Evolutionary conservation across 805 yeast genomes (phyloP).

Genomic region (Starmera pachycereana): DNA sequence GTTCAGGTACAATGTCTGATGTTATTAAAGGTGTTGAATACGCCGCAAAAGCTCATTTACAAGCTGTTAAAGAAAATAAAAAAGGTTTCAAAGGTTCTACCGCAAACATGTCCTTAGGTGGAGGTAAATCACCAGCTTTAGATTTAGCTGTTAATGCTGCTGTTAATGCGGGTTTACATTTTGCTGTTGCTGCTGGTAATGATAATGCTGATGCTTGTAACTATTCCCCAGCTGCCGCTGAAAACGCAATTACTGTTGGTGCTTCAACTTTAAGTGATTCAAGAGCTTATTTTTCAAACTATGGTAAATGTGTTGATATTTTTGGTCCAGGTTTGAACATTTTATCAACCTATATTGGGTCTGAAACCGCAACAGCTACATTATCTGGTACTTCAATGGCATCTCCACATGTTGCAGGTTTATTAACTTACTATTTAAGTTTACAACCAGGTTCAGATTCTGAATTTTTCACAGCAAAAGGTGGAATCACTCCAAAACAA

Average conservation of each 20-base stretch:
- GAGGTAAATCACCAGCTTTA: conserved; percentile 81
- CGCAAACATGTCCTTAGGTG: conserved; percentile 92
- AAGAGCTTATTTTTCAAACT: conserved; percentile 93
- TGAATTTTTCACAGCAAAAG: conserved; percentile 44
- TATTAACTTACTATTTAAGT: conserved; percentile 80
- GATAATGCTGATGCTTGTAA: conserved; percentile 89
- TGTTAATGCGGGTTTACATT: conserved; percentile 76
- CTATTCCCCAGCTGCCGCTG: conserved; percentile 85
- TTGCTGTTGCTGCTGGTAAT: conserved; percentile 96
- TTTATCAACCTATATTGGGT: conserved; percentile 75
- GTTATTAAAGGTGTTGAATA: conserved; percentile 78
- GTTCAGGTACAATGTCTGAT: conserved; percentile 77
- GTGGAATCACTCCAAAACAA: conserved; percentile 56
- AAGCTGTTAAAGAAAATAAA: conserved; percentile 38
- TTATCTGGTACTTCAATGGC: conserved; percentile 98
- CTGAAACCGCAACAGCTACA: conserved; percentile 65
- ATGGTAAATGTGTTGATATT: conserved; percentile 91
- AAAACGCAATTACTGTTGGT: conserved; percentile 83
- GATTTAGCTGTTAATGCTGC: conserved; percentile 88
- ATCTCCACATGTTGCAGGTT: conserved; percentile 91
- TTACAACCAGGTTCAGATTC: conserved; percentile 70
- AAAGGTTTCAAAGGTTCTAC: conserved; percentile 76
- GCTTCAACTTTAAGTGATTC: conserved; percentile 83
- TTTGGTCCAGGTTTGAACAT: conserved; percentile 95
- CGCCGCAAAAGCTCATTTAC: conserved; percentile 64